Percentiles rank a stretch among this genome's conserved stretches.
These are phyloP conservation scores for Vitis vinifera DNA, from an alignment of 164 flowering plant genomes.

Conservation along the genomic window DNA sequence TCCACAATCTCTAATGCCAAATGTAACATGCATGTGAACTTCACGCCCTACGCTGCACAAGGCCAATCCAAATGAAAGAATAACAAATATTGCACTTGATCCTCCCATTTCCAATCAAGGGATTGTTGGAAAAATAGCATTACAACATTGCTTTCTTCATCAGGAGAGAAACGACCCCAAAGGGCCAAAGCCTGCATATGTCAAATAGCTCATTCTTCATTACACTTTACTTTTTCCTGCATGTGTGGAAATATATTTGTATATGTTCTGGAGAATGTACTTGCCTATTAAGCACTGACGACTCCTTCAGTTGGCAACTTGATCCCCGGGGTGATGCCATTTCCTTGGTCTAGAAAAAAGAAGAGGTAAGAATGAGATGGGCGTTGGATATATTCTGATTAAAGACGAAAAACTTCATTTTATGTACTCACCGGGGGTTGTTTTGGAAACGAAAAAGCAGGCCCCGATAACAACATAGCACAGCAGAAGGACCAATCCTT, in stretches of 20 bases:
- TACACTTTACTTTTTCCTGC: too few species aligned
- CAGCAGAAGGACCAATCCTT: slow-evolving; percentile 57
- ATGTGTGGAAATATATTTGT: neutral
- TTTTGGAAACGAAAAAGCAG: slow-evolving; percentile 46
- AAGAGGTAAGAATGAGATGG: too few species aligned
- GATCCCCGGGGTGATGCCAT: slow-evolving; percentile 8
- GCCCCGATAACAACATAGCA: slow-evolving; percentile 57
- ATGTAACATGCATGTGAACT: too few species aligned
- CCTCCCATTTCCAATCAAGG: too few species aligned
- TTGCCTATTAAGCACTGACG: slow-evolving; percentile 15
- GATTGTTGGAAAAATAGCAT: too few species aligned
- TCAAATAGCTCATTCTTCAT: neutral
- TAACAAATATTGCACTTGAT: neutral
- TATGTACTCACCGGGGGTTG: slow-evolving; percentile 36
- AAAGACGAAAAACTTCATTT: neutral
- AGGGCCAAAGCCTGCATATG: slow-evolving; percentile 10
- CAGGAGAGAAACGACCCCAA: neutral
- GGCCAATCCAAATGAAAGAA: slow-evolving; percentile 15
- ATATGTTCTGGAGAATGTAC: neutral
- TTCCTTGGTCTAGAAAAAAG: slow-evolving; percentile 17
- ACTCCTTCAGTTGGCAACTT: slow-evolving; percentile 7
- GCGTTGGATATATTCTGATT: too few species aligned
- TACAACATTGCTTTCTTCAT: neutral
- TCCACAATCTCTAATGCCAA: too few species aligned
- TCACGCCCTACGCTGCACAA: too few species aligned